These are phyloP conservation scores for Phyllosticta citrichinensis DNA, from an alignment of 2,329 filamentous ascomycete species.

Conservation along the genomic window DNA sequence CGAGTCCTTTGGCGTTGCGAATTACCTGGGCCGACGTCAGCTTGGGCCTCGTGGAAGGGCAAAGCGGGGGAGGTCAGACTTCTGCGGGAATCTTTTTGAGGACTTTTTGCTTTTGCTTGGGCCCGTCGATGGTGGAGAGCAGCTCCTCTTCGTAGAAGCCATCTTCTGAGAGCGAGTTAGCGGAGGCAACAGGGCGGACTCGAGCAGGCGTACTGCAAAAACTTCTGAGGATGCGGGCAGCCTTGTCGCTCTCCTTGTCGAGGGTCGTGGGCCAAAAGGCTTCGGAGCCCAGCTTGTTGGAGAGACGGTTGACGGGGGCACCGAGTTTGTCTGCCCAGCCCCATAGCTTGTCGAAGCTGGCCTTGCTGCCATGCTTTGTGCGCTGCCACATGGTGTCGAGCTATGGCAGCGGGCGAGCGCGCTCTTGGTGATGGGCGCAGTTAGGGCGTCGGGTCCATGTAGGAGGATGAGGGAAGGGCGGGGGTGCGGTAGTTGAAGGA, in stretches of 20 bases:
- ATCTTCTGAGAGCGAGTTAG: slow-evolving; percentile 41
- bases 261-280: slow-evolving; percentile 78
- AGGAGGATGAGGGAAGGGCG: slow-evolving; percentile 1
- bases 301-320: slow-evolving; percentile 67
- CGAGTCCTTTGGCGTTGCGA: slow-evolving; percentile 78
- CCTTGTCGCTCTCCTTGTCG: slow-evolving; percentile 86
- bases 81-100: slow-evolving; percentile 74
- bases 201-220: slow-evolving; percentile 66
- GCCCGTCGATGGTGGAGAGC: slow-evolving; percentile 35
- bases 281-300: slow-evolving; percentile 71
- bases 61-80: slow-evolving; percentile 13
- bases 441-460: neutral
- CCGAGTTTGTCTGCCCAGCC: slow-evolving; percentile 58
- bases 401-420: neutral
- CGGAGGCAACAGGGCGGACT: neutral
- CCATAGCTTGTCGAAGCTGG: slow-evolving; percentile 67
- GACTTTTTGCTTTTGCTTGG: slow-evolving; percentile 52
- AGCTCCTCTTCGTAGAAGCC: slow-evolving; percentile 55
- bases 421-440: neutral
- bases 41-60: neutral
- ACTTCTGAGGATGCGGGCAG: slow-evolving; percentile 75
- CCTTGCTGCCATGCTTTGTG: slow-evolving; percentile 48
- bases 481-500: neutral
- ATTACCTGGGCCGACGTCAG: slow-evolving; percentile 49
- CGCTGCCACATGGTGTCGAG: slow-evolving; percentile 38